A percentile compares a stretch with the other conserved stretches of the same genome.
Conservation (phyloP, 2,329 filamentous ascomycete species). For the Cytospora piceae region DNA sequence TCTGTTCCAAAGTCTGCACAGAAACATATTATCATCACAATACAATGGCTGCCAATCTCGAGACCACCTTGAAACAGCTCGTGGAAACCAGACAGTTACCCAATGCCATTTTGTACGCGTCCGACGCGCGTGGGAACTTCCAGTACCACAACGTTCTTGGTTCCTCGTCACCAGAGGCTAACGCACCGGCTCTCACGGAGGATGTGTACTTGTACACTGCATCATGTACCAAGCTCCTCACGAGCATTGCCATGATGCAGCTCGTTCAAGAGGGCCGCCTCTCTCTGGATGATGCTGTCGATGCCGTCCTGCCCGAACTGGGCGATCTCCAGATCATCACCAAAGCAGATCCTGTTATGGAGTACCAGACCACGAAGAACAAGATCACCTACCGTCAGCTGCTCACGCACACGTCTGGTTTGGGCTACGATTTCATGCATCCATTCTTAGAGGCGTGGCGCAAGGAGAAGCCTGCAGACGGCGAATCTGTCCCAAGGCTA, state of each 20-base stretch:
- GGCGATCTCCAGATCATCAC: constrained; percentile 50
- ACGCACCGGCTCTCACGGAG: constrained; percentile 39
- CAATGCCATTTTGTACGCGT: constrained; percentile 48
- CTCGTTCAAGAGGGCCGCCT: constrained; percentile 57
- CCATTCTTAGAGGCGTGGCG: constrained; percentile 11
- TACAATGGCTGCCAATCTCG: constrained; percentile 38
- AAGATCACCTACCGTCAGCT: constrained; percentile 27
- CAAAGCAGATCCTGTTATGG: constrained; percentile 40
- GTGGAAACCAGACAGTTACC: constrained; percentile 49
- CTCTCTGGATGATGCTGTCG: constrained; percentile 50
- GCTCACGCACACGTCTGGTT: constrained; percentile 6
- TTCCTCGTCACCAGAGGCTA: constrained; percentile 46
- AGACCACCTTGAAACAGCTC: constrained; percentile 43
- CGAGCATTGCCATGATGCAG: constrained; percentile 56
- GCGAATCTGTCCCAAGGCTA: constrained; percentile 30
- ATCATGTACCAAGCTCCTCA: constrained; percentile 50
- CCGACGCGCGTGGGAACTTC: constrained; percentile 43
- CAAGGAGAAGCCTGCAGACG: not conserved
- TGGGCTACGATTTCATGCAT: constrained; percentile 15
- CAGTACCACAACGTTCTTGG: constrained; percentile 46
- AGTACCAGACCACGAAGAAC: constrained; percentile 16
- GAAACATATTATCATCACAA: constrained; percentile 5
- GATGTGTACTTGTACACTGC: constrained; percentile 44
- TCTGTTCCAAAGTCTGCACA: not conserved
- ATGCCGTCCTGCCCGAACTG: constrained; percentile 51